These are phyloP conservation scores for Monosporascus sp. DNA, from an alignment of 2,329 filamentous ascomycete species.

Conservation along the genomic window DNA sequence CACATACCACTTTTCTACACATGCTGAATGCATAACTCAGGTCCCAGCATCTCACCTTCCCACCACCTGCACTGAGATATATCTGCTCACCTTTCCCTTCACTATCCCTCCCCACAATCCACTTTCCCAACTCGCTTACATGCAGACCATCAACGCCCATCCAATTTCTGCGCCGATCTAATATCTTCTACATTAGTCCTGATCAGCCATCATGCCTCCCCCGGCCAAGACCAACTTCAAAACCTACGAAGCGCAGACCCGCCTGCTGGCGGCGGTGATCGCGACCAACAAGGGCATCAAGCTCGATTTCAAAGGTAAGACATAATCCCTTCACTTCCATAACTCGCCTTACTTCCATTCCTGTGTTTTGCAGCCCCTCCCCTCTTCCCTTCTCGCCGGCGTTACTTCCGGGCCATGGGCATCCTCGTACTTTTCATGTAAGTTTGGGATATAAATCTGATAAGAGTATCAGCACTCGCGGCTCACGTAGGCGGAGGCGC, in stretches of 20 bases:
- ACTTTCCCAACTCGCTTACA: not conserved
- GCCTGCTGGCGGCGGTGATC: slow-evolving; percentile 57
- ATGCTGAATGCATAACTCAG: too few relatives aligned
- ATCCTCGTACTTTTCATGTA: not conserved
- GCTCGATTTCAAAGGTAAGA: slow-evolving; percentile 59
- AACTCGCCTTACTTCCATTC: not conserved
- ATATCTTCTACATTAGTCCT: slow-evolving; percentile 4
- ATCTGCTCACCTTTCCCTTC: not conserved
- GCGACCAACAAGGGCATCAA: slow-evolving; percentile 50
- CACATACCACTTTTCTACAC: too few relatives aligned
- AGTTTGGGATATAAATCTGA: not conserved
- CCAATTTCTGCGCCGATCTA: not conserved
- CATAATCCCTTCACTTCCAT: not conserved
- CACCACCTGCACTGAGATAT: not conserved
- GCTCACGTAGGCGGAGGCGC: slow-evolving; percentile 26
- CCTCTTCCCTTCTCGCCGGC: not conserved
- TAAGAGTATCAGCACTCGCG: slow-evolving; percentile 17
- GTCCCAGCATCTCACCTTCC: not conserved
- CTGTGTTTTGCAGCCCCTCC: not conserved
- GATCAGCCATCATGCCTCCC: slow-evolving; percentile 37
- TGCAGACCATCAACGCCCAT: not conserved
- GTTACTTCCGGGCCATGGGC: not conserved
- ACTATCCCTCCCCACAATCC: not conserved
- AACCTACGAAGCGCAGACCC: slow-evolving; percentile 54
- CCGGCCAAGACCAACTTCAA: slow-evolving; percentile 48